These are phyloP conservation scores for Mortierella sp. DNA, from an alignment of 371 early-diverging fungal genomes.

Conservation along the genomic window DNA sequence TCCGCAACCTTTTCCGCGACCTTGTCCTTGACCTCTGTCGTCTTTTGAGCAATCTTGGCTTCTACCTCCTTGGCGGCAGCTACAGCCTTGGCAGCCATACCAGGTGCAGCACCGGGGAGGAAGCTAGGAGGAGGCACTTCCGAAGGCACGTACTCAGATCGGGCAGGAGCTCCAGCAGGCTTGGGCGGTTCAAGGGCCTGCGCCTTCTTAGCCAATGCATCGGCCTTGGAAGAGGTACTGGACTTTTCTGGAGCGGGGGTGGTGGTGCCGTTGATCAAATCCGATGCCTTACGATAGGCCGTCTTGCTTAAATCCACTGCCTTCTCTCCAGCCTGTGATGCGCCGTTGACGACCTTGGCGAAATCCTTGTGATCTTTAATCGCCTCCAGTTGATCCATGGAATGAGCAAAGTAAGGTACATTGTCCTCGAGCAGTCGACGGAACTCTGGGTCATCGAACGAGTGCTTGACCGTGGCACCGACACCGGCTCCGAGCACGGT, in stretches of 20 bases:
- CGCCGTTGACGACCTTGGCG: conserved; percentile 20
- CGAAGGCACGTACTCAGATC: conserved; percentile 43
- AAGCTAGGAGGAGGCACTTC: conserved; percentile 35
- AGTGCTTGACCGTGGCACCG: conserved; percentile 48
- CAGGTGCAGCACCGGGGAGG: conserved; percentile 46
- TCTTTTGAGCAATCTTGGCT: conserved; percentile 14
- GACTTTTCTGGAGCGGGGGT: conserved; percentile 47
- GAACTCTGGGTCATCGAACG: conserved; percentile 47
- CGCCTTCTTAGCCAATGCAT: conserved; percentile 42
- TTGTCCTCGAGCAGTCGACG: conserved; percentile 45
- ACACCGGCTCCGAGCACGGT: conserved; percentile 49
- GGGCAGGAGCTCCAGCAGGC: conserved; percentile 41
- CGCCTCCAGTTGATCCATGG: conserved; percentile 42
- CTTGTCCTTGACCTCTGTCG: conserved; percentile 32
- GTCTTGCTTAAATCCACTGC: conserved; percentile 43
- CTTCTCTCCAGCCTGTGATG: conserved; percentile 25
- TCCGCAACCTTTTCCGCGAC: conserved; percentile 11
- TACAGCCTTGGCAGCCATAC: conserved; percentile 24
- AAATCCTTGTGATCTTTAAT: conserved; percentile 52
- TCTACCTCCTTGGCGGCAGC: conserved; percentile 4
- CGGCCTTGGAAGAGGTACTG: conserved; percentile 1
- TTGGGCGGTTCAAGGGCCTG: conserved; percentile 50
- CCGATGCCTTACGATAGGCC: conserved; percentile 40
- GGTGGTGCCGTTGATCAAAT: conserved; percentile 52
- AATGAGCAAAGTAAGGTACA: conserved; percentile 45